Conservation (phyloP, 2,329 filamentous ascomycete genomes). For the Tolypocladium ophioglossoides region DNA sequence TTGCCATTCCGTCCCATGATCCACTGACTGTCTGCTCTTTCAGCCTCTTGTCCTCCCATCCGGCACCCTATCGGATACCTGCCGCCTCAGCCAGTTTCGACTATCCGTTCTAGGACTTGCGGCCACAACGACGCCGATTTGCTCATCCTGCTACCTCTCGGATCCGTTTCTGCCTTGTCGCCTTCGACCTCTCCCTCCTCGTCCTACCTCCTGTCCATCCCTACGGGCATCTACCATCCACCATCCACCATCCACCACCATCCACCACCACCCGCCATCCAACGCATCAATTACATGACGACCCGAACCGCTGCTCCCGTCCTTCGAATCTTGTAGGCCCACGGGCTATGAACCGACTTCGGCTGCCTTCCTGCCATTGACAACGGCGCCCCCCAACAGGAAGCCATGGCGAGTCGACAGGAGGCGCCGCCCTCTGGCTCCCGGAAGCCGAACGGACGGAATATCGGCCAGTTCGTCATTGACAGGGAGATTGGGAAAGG, state of each 20-base stretch:
- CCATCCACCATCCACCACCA: not conserved
- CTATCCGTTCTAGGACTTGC: constrained; percentile 8
- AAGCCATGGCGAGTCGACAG: constrained; percentile 29
- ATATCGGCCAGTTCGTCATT: constrained; percentile 67
- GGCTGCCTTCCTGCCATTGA: constrained; percentile 20
- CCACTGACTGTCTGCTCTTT: constrained; percentile 10
- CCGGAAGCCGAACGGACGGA: constrained; percentile 21
- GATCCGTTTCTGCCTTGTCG: constrained; percentile 9
- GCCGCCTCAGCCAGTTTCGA: constrained; percentile 10
- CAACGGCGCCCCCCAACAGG: constrained; percentile 16
- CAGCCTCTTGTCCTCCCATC: constrained; percentile 10
- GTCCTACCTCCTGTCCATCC: not conserved
- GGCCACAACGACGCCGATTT: constrained; percentile 8
- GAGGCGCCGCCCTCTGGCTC: constrained; percentile 25
- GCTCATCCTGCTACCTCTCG: constrained; percentile 5
- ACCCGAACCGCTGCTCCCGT: constrained; percentile 20
- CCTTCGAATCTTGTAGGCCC: constrained; percentile 25
- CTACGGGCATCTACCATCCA: not conserved
- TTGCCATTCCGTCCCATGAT: not conserved
- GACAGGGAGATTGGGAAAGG: constrained; percentile 91
- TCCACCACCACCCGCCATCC: too few relatives aligned
- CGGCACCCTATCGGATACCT: constrained; percentile 22
- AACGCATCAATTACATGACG: constrained; percentile 29
- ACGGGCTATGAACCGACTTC: constrained; percentile 20
- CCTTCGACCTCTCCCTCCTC: not conserved